Conservation (phyloP, 1,284 basidiomycete genomes). For the Microbotryum violaceum region DNA sequence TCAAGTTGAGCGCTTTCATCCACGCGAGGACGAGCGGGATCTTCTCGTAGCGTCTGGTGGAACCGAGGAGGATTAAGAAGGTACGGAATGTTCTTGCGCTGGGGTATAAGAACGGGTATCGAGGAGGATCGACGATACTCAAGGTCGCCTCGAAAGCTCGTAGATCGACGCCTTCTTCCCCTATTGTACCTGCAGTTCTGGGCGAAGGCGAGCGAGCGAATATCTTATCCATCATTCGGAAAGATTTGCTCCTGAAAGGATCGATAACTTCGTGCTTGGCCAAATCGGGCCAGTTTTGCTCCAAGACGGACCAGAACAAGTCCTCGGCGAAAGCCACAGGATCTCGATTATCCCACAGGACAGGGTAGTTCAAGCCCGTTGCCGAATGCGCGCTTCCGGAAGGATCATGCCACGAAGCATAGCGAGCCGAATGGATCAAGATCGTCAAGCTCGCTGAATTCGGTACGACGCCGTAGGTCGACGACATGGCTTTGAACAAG, state of each 20-base stretch:
- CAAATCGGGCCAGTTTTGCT: slow-evolving; percentile 3
- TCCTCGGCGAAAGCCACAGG: slow-evolving; percentile 7
- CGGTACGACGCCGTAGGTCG: slow-evolving; percentile 52
- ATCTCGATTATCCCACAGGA: slow-evolving; percentile 9
- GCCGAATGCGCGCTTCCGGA: slow-evolving; percentile 40
- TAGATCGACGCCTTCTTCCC: background rate
- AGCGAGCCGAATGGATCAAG: slow-evolving; percentile 50
- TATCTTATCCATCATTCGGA: background rate
- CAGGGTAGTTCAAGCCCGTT: slow-evolving; percentile 33
- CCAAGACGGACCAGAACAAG: slow-evolving; percentile 8
- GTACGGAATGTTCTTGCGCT: slow-evolving; percentile 51
- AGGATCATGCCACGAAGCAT: background rate
- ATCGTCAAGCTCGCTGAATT: slow-evolving; percentile 53
- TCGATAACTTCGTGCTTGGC: background rate
- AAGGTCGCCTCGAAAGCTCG: slow-evolving; percentile 16
- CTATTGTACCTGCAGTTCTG: background rate
- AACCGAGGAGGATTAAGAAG: slow-evolving; percentile 58
- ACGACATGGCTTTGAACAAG: slow-evolving; percentile 55
- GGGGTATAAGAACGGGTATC: slow-evolving; percentile 48
- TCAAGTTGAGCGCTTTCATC: slow-evolving; percentile 59
- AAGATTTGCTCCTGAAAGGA: background rate
- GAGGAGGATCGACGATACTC: slow-evolving; percentile 18
- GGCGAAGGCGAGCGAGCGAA: background rate
- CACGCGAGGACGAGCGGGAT: slow-evolving; percentile 66
- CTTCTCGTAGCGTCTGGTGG: slow-evolving; percentile 49